phyloP scores from a whole-genome alignment of 495 filamentous ascomycete species.

The Cairneyella variabilis region DNA sequence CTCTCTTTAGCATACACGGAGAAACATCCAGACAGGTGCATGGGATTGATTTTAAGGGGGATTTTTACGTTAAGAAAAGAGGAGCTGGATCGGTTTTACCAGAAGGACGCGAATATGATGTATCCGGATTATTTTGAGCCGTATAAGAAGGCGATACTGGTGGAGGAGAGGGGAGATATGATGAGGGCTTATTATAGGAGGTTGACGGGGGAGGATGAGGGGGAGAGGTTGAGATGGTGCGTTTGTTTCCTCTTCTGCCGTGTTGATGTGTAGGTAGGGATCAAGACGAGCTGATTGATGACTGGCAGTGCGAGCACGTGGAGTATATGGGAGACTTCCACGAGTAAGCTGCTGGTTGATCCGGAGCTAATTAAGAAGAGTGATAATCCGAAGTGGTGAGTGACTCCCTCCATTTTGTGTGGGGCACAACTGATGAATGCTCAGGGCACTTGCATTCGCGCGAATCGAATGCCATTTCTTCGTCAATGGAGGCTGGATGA shows the following conservation, averaged over 20 bases:
- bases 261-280: neutral
- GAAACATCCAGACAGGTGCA: constrained; percentile 33
- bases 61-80: constrained; percentile 34
- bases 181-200: constrained; percentile 33
- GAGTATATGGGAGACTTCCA: constrained; percentile 36
- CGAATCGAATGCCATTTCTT: constrained; percentile 31
- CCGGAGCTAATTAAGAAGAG: constrained; percentile 22
- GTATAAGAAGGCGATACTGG: constrained; percentile 31
- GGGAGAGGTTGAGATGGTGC: constrained; percentile 22
- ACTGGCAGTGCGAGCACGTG: constrained; percentile 28
- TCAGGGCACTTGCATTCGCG: constrained; percentile 29
- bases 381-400: constrained; percentile 32
- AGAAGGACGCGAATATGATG: constrained; percentile 26
- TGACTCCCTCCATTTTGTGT: too few relatives aligned
- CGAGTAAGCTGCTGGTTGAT: constrained; percentile 27
- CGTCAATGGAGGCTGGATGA: constrained; percentile 35
- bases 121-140: constrained; percentile 40
- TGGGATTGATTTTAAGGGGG: constrained; percentile 35
- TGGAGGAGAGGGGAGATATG: constrained; percentile 31
- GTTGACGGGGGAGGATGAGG: constrained; percentile 28
- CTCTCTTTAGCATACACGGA: constrained; percentile 40
- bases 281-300: neutral
- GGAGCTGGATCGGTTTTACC: constrained; percentile 32
- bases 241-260: neutral
- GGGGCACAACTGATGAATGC: too few relatives aligned